phyloP scores from a whole-genome alignment of 345 rosid species.

The Microcos paniculata region DNA sequence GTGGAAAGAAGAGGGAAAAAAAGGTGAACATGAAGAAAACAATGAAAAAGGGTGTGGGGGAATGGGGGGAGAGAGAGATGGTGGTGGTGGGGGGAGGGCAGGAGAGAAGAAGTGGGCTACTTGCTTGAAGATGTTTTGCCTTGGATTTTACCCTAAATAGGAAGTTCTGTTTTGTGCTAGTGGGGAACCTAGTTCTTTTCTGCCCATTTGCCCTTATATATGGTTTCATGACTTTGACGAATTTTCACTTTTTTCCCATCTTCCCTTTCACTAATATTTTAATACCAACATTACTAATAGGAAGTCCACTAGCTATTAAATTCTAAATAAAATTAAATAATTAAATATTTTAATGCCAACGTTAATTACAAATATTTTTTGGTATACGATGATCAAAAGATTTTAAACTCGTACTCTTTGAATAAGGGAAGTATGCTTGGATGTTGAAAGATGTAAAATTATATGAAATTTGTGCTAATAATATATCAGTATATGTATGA shows the following conservation, averaged over 20 bases:
- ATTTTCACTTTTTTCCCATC: constrained; percentile 3
- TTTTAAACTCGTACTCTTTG: too few relatives aligned
- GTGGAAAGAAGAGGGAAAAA: constrained; percentile 15
- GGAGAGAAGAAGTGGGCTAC: constrained; percentile 21
- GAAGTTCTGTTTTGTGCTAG: constrained; percentile 17
- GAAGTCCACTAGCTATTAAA: neutral
- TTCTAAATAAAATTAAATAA: neutral
- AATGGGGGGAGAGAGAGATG: neutral
- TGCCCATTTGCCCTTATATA: neutral
- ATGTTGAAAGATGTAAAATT: too few relatives aligned
- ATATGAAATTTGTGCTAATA: too few relatives aligned
- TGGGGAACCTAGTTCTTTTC: constrained; percentile 22
- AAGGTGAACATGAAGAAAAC: constrained; percentile 7
- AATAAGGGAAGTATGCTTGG: too few relatives aligned
- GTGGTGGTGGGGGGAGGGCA: neutral
- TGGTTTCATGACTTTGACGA: constrained; percentile 9
- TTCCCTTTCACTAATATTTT: neutral
- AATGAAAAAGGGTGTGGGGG: neutral
- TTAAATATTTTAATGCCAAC: neutral
- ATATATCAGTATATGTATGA: neutral
- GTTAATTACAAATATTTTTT: too few relatives aligned
- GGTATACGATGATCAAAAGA: too few relatives aligned
- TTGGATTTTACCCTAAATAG: constrained; percentile 32
- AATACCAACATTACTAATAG: neutral
- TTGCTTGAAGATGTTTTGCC: neutral